phyloP scores from a whole-genome alignment of 2,329 filamentous ascomycete species.

The Chaetomium strumarium region DNA sequence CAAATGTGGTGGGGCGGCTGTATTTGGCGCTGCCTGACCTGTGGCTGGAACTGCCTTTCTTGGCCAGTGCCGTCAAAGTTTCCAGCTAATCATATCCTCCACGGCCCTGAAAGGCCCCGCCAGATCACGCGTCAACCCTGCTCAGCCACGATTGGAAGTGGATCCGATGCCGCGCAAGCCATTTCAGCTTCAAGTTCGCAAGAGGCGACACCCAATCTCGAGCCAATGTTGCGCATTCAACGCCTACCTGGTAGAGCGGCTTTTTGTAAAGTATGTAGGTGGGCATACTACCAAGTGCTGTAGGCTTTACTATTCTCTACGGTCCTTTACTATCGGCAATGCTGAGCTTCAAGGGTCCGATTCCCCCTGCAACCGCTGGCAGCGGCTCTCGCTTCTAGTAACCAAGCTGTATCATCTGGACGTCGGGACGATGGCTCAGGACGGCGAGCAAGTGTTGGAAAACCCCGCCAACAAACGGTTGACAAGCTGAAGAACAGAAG shows the following conservation, averaged over 20 bases:
- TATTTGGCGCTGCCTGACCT: neutral
- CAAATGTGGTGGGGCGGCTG: slow-evolving; percentile 16
- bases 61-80: neutral
- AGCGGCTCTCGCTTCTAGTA: no score
- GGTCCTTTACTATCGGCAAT: no score
- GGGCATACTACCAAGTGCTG: no score
- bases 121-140: slow-evolving; percentile 7
- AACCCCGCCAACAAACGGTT: no score
- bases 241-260: neutral
- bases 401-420: no score
- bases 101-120: neutral
- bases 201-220: neutral
- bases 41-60: neutral
- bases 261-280: no score
- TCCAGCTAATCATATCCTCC: neutral
- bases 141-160: slow-evolving; percentile 12
- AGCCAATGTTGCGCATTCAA: neutral
- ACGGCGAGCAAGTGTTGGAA: no score
- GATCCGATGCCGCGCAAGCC: slow-evolving; percentile 11
- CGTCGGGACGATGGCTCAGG: no score
- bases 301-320: no score
- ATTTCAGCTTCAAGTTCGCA: neutral
- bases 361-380: no score
- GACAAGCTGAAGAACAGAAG: neutral
- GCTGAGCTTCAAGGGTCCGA: no score